phyloP scores from a whole-genome alignment of 2,329 filamentous ascomycete species.

The Trichoderma atroviride region DNA sequence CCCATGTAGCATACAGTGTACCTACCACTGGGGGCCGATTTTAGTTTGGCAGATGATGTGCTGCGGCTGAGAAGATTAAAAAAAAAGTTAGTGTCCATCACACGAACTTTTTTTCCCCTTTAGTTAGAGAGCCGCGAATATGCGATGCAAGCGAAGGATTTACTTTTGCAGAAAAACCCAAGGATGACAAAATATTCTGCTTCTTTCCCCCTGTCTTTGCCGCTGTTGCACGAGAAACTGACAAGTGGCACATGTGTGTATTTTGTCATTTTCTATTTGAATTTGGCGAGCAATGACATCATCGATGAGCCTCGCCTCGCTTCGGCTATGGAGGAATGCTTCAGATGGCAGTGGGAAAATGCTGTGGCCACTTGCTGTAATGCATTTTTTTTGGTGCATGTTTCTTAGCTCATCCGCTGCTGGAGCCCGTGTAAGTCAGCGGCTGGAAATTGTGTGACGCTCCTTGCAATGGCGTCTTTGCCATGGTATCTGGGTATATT shows the following conservation, averaged over 20 bases:
- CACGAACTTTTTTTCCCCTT: background rate
- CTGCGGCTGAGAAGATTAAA: background rate
- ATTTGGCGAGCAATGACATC: background rate
- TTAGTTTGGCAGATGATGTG: constrained; percentile 13
- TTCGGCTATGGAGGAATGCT: background rate
- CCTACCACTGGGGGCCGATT: background rate
- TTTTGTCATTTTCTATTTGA: background rate
- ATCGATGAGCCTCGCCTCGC: background rate
- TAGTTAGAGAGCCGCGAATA: constrained; percentile 14
- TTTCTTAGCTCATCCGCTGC: background rate
- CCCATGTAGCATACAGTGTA: background rate
- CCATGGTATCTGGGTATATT: background rate
- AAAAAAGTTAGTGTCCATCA: background rate
- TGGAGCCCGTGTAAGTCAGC: background rate
- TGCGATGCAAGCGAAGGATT: constrained; percentile 10
- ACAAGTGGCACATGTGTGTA: background rate
- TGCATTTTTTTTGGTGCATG: background rate
- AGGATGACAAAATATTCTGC: background rate
- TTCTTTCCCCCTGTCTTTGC: background rate
- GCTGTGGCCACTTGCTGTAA: background rate
- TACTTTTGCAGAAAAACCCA: background rate
- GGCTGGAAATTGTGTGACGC: background rate
- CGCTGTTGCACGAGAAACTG: background rate
- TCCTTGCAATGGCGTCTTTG: background rate
- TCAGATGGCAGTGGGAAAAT: background rate